Evolutionary conservation across 768 basidiomycete genomes (phyloP).

Genomic region (Kwoniella sp.): DNA sequence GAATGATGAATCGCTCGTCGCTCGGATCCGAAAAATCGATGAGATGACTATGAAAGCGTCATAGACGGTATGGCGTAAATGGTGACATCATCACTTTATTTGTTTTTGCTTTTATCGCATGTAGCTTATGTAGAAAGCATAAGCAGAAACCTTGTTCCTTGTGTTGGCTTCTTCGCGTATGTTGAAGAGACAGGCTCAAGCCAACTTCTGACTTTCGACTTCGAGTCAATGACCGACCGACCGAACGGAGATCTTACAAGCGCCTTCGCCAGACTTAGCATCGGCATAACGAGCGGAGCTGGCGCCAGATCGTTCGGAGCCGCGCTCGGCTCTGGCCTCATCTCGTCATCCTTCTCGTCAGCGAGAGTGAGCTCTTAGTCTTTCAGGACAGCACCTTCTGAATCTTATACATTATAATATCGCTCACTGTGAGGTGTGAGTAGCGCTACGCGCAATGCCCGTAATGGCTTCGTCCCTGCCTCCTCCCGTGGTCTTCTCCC

Average conservation of each 20-base stretch:
- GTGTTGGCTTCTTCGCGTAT: no score
- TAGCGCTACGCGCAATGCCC: conserved; percentile 1
- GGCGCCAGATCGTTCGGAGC: neutral
- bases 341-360: conserved; percentile 4
- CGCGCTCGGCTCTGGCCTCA: neutral
- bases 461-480: conserved; percentile 18
- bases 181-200: no score
- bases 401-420: no score
- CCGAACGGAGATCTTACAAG: neutral
- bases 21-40: conserved; percentile 19
- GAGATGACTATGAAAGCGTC: neutral
- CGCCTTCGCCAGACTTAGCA: no score
- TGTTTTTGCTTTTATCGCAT: neutral
- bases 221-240: no score
- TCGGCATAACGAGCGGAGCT: no score
- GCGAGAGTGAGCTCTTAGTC: no score
- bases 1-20: no score
- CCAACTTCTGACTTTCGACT: no score
- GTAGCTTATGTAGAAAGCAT: no score
- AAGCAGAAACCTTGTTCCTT: neutral
- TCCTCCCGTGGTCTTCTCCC: conserved; percentile 31
- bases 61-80: neutral
- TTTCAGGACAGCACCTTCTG: no score
- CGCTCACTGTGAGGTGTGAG: no score
- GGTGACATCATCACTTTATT: conserved; percentile 17